Evolutionary conservation across 1,284 basidiomycete genomes (phyloP).

Genomic region (Mycosarcoma maydis): DNA sequence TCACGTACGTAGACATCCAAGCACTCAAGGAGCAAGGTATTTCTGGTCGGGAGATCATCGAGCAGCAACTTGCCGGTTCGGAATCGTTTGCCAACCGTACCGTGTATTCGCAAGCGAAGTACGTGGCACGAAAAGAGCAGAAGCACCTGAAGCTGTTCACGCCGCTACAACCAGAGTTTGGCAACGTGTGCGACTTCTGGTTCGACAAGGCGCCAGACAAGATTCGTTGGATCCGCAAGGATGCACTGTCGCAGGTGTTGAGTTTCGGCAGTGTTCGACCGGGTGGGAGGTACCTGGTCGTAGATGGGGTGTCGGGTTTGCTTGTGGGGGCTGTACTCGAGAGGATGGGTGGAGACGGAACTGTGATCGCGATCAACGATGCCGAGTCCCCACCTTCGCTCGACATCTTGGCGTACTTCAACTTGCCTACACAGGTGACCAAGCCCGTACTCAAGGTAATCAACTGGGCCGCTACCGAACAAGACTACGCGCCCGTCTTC

Average conservation of each 20-base stretch:
- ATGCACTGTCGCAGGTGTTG: slow-evolving; percentile 88
- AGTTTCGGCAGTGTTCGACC: slow-evolving; percentile 84
- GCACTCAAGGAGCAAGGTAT: slow-evolving; percentile 63
- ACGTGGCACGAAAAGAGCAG: slow-evolving; percentile 61
- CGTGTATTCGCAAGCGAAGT: slow-evolving; percentile 63
- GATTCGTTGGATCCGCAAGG: slow-evolving; percentile 84
- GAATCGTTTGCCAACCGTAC: slow-evolving; percentile 59
- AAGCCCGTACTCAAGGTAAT: slow-evolving; percentile 40
- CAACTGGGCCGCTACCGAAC: slow-evolving; percentile 59
- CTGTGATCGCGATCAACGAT: slow-evolving; percentile 85
- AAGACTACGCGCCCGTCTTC: slow-evolving; percentile 42
- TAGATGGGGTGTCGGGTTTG: slow-evolving; percentile 88
- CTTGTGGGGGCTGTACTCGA: slow-evolving; percentile 87
- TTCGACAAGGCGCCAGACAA: slow-evolving; percentile 74
- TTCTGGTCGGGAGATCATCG: slow-evolving; percentile 62
- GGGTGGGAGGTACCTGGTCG: slow-evolving; percentile 84
- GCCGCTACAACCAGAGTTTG: slow-evolving; percentile 85
- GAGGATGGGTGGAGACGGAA: slow-evolving; percentile 75
- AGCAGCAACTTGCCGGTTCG: slow-evolving; percentile 54
- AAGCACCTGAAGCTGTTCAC: slow-evolving; percentile 85
- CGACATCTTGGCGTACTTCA: slow-evolving; percentile 84
- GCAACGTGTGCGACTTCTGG: slow-evolving; percentile 90
- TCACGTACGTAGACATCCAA: slow-evolving; percentile 65
- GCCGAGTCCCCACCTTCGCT: slow-evolving; percentile 92
- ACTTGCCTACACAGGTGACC: slow-evolving; percentile 69